Base-by-base conservation (phyloP, 2,329 filamentous ascomycete genomes). In the Aspergillus neoniger region DNA sequence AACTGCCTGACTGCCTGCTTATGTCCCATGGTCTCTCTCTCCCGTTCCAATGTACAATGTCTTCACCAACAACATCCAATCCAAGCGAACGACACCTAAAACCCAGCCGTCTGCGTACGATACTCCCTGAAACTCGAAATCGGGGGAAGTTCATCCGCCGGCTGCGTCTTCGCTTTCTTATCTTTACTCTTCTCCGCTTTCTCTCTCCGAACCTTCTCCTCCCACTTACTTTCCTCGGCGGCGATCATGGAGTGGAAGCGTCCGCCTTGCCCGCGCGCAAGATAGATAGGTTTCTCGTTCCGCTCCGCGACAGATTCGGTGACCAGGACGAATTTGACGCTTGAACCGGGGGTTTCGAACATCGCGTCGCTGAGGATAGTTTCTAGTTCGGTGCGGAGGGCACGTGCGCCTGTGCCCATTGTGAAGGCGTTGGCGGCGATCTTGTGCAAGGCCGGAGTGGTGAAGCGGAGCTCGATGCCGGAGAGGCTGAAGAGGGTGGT, bases 401-500 rank as follows among this genome's bases (percentile, higher is more conserved):
- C 91, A 39, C 91, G 83, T 1, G 91, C 91, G 3, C 95, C 95
- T 0, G 94, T 97, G 1, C 86, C 87, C 83, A 88, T 88, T 14
- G 80, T 80, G 55, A 83, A 77, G 2, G 86, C 86, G 28, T 89
- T 89, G 63, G 88, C 85, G 3, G 95, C 94, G 60, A 99, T 87
- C 54, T 91, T 90, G 63, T 88, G 83, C n/a, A 98, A 80, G 0
- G 94, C 90, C 6, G 87, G 86, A 3, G 86, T 89, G 0, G 94
- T 97, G 77, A 98, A 96, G 65, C 86, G 87, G 2, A 99, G 81
- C 51, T 91, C 89, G 57, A 90, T 86, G 38, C 85, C 84, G 1
- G 90, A 92, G 0, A 95, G 89, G 59, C 90, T 86, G 72, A 98
- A 97, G 1, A 97, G 86, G 2, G 92, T 88, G 17, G 88, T 90